A percentile compares a stretch with the other conserved stretches of the same genome.
phyloP scores from a whole-genome alignment of 2,329 filamentous ascomycete genomes.

The Trichoderma koningiopsis region DNA sequence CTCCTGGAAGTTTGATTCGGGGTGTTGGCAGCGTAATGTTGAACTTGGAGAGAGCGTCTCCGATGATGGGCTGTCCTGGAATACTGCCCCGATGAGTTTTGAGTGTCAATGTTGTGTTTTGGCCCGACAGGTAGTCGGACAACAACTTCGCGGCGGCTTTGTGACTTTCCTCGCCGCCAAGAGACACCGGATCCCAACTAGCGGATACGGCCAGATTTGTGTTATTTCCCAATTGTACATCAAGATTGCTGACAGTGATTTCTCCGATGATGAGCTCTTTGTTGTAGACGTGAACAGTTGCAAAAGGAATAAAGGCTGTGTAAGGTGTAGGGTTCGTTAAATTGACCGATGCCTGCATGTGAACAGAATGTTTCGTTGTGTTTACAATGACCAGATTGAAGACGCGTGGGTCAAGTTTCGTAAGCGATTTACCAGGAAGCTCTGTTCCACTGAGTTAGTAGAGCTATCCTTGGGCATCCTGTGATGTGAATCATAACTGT shows the following conservation, averaged over 20 bases:
- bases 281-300: conserved; percentile 73
- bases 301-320: conserved; percentile 76
- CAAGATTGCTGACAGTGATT: conserved; percentile 65
- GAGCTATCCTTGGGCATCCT: conserved; percentile 24
- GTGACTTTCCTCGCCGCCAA: conserved; percentile 63
- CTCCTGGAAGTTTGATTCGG: conserved; percentile 60
- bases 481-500: conserved; percentile 29
- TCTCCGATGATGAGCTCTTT: conserved; percentile 77
- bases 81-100: conserved; percentile 72
- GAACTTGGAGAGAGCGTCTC: conserved; percentile 71
- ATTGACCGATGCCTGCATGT: conserved; percentile 72
- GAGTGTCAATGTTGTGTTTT: conserved; percentile 78
- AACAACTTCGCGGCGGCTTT: conserved; percentile 70
- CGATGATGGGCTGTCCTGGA: conserved; percentile 71
- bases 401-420: conserved; percentile 61
- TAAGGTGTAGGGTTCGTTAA: conserved; percentile 91
- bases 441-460: conserved; percentile 52
- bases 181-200: conserved; percentile 69
- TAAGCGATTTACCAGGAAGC: conserved; percentile 56
- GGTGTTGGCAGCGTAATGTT: conserved; percentile 73
- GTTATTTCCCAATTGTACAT: conserved; percentile 71
- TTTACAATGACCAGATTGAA: conserved; percentile 71
- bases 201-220: conserved; percentile 67
- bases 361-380: conserved; percentile 71
- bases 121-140: conserved; percentile 84